These are phyloP conservation scores for Bacterosira constricta DNA, from an alignment of 108 stramenopile genomes.

Conservation along the genomic window DNA sequence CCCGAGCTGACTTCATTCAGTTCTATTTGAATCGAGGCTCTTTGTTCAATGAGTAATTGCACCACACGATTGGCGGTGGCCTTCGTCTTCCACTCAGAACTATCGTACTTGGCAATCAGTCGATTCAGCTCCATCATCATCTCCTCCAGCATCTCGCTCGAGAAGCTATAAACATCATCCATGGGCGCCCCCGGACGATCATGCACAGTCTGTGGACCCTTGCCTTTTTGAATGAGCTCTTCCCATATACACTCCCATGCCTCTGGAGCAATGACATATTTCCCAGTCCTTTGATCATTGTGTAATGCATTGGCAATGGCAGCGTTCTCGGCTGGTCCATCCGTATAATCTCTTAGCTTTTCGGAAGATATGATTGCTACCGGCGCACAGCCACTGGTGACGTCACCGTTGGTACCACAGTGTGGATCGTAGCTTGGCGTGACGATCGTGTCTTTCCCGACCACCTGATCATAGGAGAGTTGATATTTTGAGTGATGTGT, in stretches of 20 bases:
- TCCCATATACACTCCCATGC: conserved; percentile 41
- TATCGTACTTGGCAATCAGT: conserved; percentile 19
- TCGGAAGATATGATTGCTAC: conserved; percentile 40
- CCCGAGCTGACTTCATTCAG: conserved; percentile 15
- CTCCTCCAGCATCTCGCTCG: conserved; percentile 16
- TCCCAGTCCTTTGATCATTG: conserved; percentile 1
- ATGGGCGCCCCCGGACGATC: neutral
- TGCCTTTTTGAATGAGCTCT: conserved; percentile 21
- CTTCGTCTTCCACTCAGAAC: conserved; percentile 8
- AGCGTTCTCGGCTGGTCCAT: conserved; percentile 14
- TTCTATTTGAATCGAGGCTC: conserved; percentile 3
- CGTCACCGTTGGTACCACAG: conserved; percentile 22
- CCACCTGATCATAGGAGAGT: conserved; percentile 8
- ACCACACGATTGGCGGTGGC: conserved; percentile 20
- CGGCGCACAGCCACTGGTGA: conserved; percentile 40
- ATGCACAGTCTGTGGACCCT: conserved; percentile 18
- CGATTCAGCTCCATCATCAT: conserved; percentile 24
- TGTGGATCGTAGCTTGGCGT: conserved; percentile 34
- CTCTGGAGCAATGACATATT: conserved; percentile 30
- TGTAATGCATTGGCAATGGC: conserved; percentile 12
- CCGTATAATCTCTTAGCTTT: conserved; percentile 17
- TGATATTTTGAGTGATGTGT: neutral
- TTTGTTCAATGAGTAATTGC: conserved; percentile 18
- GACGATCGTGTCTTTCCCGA: conserved; percentile 13
- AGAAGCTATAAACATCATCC: neutral